Base-by-base conservation (phyloP, 2,329 filamentous ascomycete genomes). In the Stromatinia cepivora region DNA sequence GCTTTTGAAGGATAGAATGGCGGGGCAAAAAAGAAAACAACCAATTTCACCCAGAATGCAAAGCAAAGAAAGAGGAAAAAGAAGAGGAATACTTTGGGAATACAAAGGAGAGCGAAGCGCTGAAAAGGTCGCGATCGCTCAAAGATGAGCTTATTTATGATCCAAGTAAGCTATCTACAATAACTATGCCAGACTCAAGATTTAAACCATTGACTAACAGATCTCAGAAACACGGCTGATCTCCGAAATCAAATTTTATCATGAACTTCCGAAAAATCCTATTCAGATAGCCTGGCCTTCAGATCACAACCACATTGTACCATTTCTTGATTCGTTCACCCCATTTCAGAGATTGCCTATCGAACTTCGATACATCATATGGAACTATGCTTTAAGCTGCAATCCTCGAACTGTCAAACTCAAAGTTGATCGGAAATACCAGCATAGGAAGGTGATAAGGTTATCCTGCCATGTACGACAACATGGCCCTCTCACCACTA, bases 331-430 rank as follows among this genome's bases (percentile, higher is more conserved):
- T 20, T 54, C 28, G 7, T 61, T 61, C 34, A 0, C 22, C 13
- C 15, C 2, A 13, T 65, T 65, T 28, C 28, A 31, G 8, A 65
- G 17, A 6, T 22, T 64, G 8, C 46, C 46, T 2, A 17, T 3
- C 3, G 62, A 64, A 42, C 0, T 42, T 20, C 62, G 48, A 34
- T 5, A 20, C 22, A 42, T 65, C 20, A 65, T 65, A n/a, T 54
- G 48, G 48, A 20, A 28, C 25, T 25, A 13, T 31, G 58, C 58
- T 11, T 28, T 62, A 15, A 4, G 17, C 25, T 34, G 31, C 39
- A 3, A 62, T 31, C 58, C 58, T 13, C 42, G 58, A 42, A 2
- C 11, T 46, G 42, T 62, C 58, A 62, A 62, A 34, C 58, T 62
- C 22, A 4, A 4, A 1, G 1, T 62, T 17, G 31, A 46, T 5